These are phyloP conservation scores for Cubamyces sp. DNA, from an alignment of 768 basidiomycete genomes.

Conservation along the genomic window DNA sequence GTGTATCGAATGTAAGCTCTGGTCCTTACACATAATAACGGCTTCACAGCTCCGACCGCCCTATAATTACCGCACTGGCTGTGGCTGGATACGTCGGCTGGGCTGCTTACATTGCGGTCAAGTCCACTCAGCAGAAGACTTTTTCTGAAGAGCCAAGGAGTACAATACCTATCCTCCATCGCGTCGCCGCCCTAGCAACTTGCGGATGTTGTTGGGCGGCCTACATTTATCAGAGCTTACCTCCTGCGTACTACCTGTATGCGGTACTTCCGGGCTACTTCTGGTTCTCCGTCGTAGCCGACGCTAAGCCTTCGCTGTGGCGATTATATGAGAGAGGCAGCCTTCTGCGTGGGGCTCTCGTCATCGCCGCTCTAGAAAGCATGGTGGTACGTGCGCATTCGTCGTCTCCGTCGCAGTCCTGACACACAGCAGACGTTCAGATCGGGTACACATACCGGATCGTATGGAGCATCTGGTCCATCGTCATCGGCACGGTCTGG, in stretches of 20 bases:
- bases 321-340: neutral
- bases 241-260: constrained; percentile 78
- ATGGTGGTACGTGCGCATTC: constrained; percentile 66
- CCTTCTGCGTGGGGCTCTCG: constrained; percentile 36
- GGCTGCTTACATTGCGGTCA: constrained; percentile 66
- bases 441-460: constrained; percentile 70
- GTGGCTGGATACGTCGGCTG: constrained; percentile 76
- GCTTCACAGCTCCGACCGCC: constrained; percentile 65
- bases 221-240: constrained; percentile 65
- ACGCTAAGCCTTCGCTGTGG: constrained; percentile 9
- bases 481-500: constrained; percentile 66
- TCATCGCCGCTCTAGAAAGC: constrained; percentile 53
- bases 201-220: constrained; percentile 45
- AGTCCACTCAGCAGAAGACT: constrained; percentile 52
- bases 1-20: neutral
- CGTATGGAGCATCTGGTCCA: constrained; percentile 71
- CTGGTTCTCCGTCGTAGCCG: constrained; percentile 56
- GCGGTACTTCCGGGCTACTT: constrained; percentile 77
- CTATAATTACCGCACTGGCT: constrained; percentile 71
- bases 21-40: neutral
- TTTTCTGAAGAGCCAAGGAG: constrained; percentile 24
- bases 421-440: constrained; percentile 38
- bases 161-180: constrained; percentile 19
- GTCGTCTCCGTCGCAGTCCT: neutral
- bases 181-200: constrained; percentile 34